Percentiles rank a stretch among this genome's conserved stretches.
These are phyloP conservation scores for Neurospora sp. DNA, from an alignment of 495 filamentous ascomycete species.

Conservation along the genomic window DNA sequence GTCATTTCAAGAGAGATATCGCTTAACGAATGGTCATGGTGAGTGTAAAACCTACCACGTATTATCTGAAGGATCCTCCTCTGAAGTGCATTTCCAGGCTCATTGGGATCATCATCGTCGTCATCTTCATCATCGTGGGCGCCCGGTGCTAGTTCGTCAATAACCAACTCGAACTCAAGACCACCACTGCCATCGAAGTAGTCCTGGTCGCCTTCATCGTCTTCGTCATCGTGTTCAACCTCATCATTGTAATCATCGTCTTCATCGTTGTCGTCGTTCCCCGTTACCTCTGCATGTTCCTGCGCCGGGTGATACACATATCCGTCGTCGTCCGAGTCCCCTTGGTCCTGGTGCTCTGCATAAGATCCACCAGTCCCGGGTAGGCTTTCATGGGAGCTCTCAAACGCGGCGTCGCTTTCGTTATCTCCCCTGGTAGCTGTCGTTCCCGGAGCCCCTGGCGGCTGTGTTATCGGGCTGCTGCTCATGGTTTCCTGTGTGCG, in stretches of 20 bases:
- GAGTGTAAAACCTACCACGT: constrained; percentile 7
- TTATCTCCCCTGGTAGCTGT: background rate
- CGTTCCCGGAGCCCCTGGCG: background rate
- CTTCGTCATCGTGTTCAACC: constrained; percentile 42
- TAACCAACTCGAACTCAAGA: constrained; percentile 23
- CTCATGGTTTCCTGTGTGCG: background rate
- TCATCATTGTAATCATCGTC: constrained; percentile 31
- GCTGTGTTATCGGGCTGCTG: background rate
- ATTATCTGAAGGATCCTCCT: constrained; percentile 22
- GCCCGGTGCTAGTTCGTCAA: constrained; percentile 8
- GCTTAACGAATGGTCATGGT: background rate
- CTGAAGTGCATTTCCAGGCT: constrained; percentile 9
- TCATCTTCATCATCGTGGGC: background rate
- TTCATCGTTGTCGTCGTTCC: constrained; percentile 18
- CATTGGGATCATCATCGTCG: constrained; percentile 1
- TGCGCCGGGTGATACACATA: background rate
- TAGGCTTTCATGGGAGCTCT: background rate
- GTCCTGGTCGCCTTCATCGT: constrained; percentile 36
- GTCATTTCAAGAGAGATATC: constrained; percentile 23
- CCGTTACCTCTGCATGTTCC: constrained; percentile 3
- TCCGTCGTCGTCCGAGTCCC: background rate
- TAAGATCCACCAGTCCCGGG: background rate
- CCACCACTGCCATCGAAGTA: constrained; percentile 28
- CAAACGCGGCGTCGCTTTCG: background rate
- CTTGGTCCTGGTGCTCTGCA: background rate